These are phyloP conservation scores for Hyaloscypha bicolor DNA, from an alignment of 495 filamentous ascomycete genomes.

Conservation along the genomic window DNA sequence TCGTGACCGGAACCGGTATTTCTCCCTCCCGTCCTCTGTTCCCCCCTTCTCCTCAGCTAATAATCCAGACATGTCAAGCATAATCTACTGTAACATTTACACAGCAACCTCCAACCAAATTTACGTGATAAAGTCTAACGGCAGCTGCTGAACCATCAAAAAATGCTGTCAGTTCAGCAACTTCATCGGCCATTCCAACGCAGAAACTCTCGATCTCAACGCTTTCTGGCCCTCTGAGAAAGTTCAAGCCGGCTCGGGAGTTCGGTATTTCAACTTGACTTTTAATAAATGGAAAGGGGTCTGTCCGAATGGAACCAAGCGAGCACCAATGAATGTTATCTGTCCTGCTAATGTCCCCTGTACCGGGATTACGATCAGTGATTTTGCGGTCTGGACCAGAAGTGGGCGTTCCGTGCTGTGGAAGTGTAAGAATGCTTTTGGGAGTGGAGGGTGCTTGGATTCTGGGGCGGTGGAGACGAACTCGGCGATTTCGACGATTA, in stretches of 20 bases:
- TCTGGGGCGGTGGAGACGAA: conserved; percentile 17
- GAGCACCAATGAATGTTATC: conserved; percentile 52
- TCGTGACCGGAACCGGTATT: conserved; percentile 37
- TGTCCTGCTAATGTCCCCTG: conserved; percentile 43
- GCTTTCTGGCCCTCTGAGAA: conserved; percentile 28
- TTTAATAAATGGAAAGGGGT: conserved; percentile 63
- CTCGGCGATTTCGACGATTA: not conserved
- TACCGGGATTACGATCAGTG: conserved; percentile 53
- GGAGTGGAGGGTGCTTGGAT: conserved; percentile 31
- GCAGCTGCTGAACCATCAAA: conserved; percentile 45
- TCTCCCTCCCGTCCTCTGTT: no score
- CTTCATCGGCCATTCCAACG: conserved; percentile 55
- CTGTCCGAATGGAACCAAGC: conserved; percentile 47
- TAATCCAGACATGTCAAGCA: conserved; percentile 41
- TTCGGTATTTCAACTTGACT: conserved; percentile 52
- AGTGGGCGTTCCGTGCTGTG: conserved; percentile 25
- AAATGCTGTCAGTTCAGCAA: conserved; percentile 57
- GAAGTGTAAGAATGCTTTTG: conserved; percentile 33
- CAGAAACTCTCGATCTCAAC: conserved; percentile 55
- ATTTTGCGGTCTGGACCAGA: conserved; percentile 63
- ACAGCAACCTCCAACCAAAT: conserved; percentile 59
- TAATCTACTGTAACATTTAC: conserved; percentile 54
- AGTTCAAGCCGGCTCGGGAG: conserved; percentile 42
- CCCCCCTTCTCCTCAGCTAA: no score
- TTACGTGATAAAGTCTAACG: conserved; percentile 64